Percentiles rank a stretch among this genome's conserved stretches.
phyloP scores from a whole-genome alignment of 768 basidiomycete species.

The Leccinum uliginosum region DNA sequence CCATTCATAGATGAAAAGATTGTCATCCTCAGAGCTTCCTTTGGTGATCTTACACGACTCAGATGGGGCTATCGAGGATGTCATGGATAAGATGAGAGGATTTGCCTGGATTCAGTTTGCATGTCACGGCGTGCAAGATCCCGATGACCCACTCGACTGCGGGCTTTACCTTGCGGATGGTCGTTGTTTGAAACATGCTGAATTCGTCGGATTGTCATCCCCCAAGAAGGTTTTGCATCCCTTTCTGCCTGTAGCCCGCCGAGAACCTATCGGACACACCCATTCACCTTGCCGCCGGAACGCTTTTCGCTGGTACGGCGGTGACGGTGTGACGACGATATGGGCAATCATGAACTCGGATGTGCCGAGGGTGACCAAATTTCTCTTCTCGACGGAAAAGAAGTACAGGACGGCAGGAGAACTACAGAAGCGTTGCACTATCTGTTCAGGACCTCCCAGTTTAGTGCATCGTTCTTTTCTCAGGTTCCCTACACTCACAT shows the following conservation, averaged over 20 bases:
- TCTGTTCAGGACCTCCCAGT: background rate
- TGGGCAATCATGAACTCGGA: background rate
- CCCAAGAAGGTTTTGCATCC: constrained; percentile 27
- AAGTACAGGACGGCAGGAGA: background rate
- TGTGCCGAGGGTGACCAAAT: background rate
- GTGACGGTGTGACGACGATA: background rate
- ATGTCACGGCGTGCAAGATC: constrained; percentile 27
- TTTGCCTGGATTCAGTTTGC: constrained; percentile 25
- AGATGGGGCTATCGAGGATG: background rate
- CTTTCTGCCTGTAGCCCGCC: background rate
- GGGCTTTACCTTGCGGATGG: constrained; percentile 10
- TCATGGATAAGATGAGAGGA: background rate
- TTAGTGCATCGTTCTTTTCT: background rate
- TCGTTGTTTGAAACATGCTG: background rate
- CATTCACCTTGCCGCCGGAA: background rate
- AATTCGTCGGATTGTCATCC: background rate
- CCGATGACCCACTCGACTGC: constrained; percentile 16
- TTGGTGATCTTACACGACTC: background rate
- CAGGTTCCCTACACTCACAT: background rate
- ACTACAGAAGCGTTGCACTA: background rate
- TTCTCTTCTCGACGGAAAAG: background rate
- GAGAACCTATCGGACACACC: background rate
- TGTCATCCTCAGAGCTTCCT: background rate
- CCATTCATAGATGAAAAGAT: background rate
- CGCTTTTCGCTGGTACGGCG: background rate